phyloP scores from a whole-genome alignment of 1,284 basidiomycete species.

The Anthracocystis setariae region DNA sequence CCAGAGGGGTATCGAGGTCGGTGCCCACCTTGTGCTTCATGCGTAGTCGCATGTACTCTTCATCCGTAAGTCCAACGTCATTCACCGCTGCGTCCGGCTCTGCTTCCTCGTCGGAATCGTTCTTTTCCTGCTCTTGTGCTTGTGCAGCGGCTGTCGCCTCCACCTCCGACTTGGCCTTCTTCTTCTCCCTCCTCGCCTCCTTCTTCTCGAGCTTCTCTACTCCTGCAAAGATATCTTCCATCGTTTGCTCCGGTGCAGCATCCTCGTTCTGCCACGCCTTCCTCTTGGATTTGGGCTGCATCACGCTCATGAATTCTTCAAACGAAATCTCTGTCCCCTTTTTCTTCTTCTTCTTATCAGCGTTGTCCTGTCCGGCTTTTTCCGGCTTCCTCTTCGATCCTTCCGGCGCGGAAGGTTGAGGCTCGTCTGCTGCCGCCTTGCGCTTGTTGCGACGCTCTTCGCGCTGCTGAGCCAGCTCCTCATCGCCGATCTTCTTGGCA shows the following conservation, averaged over 20 bases:
- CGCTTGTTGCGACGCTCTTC: constrained; percentile 35
- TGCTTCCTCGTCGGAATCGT: constrained; percentile 11
- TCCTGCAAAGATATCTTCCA: constrained; percentile 30
- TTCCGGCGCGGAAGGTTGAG: constrained; percentile 9
- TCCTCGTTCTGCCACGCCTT: constrained; percentile 65
- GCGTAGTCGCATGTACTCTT: constrained; percentile 68
- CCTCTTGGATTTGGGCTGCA: constrained; percentile 63
- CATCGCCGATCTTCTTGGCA: constrained; percentile 72
- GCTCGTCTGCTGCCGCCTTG: constrained; percentile 18
- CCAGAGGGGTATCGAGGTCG: constrained; percentile 38
- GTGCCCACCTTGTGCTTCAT: constrained; percentile 67
- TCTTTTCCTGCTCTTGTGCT: neutral
- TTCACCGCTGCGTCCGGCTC: constrained; percentile 51
- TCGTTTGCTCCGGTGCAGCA: constrained; percentile 29
- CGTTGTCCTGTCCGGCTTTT: constrained; percentile 12
- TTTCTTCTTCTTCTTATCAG: constrained; percentile 14
- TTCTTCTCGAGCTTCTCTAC: constrained; percentile 31
- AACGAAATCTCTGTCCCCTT: constrained; percentile 57
- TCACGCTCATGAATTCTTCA: constrained; percentile 65
- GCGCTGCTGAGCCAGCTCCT: constrained; percentile 41
- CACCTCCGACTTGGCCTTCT: constrained; percentile 27
- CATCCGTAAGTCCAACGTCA: constrained; percentile 63
- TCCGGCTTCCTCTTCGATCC: constrained; percentile 21
- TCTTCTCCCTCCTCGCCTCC: constrained; percentile 38
- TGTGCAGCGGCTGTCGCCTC: constrained; percentile 12